Conservation (phyloP, 192 early-diverging fungal genomes). For the Backusella macrospora region DNA sequence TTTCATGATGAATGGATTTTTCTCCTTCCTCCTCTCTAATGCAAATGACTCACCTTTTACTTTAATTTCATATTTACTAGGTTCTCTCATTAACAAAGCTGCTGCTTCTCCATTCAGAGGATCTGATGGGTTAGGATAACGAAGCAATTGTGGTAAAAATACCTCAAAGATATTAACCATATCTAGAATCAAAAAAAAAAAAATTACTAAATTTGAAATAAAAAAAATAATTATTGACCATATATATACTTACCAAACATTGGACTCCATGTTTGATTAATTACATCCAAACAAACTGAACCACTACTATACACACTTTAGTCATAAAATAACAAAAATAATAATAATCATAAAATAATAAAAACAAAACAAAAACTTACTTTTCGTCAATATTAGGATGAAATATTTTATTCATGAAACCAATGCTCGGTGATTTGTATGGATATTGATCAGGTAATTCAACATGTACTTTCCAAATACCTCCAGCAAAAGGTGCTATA, state of each 20-base stretch:
- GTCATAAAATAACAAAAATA: too few relatives aligned
- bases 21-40: too few relatives aligned
- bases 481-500: conserved; percentile 90
- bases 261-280: conserved; percentile 99
- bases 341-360: neutral
- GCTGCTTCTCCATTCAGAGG: conserved; percentile 99
- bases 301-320: conserved; percentile 72
- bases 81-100: conserved; percentile 94
- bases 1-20: neutral
- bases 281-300: conserved; percentile 98
- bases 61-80: conserved; percentile 85
- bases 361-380: conserved; percentile 46
- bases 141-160: conserved; percentile 95
- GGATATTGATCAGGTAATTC: conserved; percentile 99
- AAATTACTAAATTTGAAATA: neutral
- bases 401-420: conserved; percentile 99
- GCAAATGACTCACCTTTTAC: conserved; percentile 94
- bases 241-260: conserved; percentile 84
- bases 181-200: conserved; percentile 55
- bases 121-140: conserved; percentile 99
- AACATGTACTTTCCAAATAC: conserved; percentile 97
- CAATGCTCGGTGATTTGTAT: conserved; percentile 98
- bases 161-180: conserved; percentile 99
- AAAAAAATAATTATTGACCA: neutral
- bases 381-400: conserved; percentile 99